Evolutionary conservation across 164 flowering plant species (phyloP).

Genomic region (Litsea cubeba): DNA sequence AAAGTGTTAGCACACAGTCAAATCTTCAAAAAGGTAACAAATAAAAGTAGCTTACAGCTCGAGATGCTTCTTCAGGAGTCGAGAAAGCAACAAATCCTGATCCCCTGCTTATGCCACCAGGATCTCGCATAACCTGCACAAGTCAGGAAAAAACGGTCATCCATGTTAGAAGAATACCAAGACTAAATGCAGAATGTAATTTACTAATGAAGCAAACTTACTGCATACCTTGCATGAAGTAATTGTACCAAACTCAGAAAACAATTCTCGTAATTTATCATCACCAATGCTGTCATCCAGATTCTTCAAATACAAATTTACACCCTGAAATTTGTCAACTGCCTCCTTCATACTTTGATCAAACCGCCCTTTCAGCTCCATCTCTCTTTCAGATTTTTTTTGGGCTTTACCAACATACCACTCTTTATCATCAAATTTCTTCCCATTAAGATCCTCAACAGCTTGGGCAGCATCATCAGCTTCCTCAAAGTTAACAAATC

Average conservation of each 20-base stretch:
- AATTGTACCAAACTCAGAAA: conserved; percentile 64
- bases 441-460: conserved; percentile 60
- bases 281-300: conserved; percentile 55
- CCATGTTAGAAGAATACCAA: no score
- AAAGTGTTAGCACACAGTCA: background rate
- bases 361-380: conserved; percentile 57
- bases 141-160: no score
- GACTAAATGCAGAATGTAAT: no score
- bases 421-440: conserved; percentile 37
- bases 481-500: conserved; percentile 67
- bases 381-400: conserved; percentile 65
- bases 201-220: background rate
- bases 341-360: conserved; percentile 59
- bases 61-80: conserved; percentile 59
- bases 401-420: conserved; percentile 80
- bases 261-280: conserved; percentile 61
- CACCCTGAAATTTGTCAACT: conserved; percentile 56
- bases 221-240: conserved; percentile 76
- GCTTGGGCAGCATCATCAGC: conserved; percentile 67
- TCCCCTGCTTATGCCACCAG: conserved; percentile 63
- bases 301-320: conserved; percentile 77
- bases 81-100: conserved; percentile 81
- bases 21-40: background rate
- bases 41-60: conserved; percentile 48
- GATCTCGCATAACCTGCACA: conserved; percentile 55